phyloP scores from a whole-genome alignment of 2,329 filamentous ascomycete species.

The Colletotrichum theobromicola region DNA sequence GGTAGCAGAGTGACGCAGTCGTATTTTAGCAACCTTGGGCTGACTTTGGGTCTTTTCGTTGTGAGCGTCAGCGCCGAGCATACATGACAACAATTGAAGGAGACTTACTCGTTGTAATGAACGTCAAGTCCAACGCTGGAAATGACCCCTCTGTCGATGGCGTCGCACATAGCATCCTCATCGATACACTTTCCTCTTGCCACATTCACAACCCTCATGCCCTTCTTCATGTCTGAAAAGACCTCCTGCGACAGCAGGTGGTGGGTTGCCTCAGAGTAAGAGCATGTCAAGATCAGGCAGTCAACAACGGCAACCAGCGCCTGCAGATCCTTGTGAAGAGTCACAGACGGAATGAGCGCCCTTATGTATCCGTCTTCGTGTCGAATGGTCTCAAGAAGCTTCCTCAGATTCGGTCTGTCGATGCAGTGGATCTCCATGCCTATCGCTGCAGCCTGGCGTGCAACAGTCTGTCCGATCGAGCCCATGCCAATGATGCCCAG shows the following conservation, averaged over 20 bases:
- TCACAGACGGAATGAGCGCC: background rate
- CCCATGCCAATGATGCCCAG: conserved; percentile 5
- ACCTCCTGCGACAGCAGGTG: conserved; percentile 17
- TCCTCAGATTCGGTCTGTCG: background rate
- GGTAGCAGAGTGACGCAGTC: conserved; percentile 1
- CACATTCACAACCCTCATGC: conserved; percentile 24
- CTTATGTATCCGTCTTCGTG: background rate
- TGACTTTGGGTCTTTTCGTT: background rate
- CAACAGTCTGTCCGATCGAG: background rate
- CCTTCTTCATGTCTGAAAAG: conserved; percentile 15
- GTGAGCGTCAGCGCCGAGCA: background rate
- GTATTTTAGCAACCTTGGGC: background rate
- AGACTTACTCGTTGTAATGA: conserved; percentile 20
- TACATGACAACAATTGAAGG: no score
- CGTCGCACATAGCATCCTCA: conserved; percentile 24
- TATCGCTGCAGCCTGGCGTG: background rate
- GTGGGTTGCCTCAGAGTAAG: conserved; percentile 23
- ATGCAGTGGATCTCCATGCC: conserved; percentile 3
- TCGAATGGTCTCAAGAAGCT: background rate
- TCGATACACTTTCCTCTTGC: conserved; percentile 25
- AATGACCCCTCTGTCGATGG: conserved; percentile 16
- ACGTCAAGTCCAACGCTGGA: conserved; percentile 24
- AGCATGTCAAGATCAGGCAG: conserved; percentile 20
- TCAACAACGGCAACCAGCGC: background rate
- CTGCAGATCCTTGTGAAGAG: background rate